phyloP scores from a whole-genome alignment of 345 rosid genomes.

The Ceriops decandra region DNA sequence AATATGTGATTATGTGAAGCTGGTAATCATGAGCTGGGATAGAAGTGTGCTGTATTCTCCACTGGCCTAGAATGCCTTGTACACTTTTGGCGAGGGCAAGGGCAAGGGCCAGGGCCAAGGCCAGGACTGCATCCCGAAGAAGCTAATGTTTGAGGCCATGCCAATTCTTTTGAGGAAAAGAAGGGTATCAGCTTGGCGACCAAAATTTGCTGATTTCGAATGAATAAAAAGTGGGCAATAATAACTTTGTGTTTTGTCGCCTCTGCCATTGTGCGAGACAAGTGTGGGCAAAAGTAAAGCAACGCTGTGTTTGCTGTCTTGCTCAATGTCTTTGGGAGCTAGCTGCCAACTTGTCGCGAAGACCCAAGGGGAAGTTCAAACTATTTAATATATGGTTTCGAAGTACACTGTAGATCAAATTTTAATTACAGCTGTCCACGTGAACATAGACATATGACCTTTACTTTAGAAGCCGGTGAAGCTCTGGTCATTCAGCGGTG shows the following conservation, averaged over 20 bases:
- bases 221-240: not conserved
- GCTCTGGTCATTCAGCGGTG: not conserved
- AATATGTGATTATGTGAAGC: no score
- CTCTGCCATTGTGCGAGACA: no score
- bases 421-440: not conserved
- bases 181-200: not conserved
- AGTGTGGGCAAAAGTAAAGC: no score
- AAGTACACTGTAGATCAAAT: not conserved
- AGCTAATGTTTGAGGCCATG: slow-evolving; percentile 34
- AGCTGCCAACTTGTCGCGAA: slow-evolving; percentile 4
- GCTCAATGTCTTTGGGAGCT: not conserved
- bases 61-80: slow-evolving; percentile 34
- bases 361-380: not conserved
- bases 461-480: not conserved
- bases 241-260: slow-evolving; percentile 3
- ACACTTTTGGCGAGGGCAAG: slow-evolving; percentile 27
- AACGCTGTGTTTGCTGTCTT: not conserved
- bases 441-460: not conserved
- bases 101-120: slow-evolving; percentile 23
- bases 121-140: slow-evolving; percentile 19
- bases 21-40: no score
- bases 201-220: not conserved
- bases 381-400: slow-evolving; percentile 11
- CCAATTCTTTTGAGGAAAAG: not conserved
- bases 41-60: no score